Evolutionary conservation across 352 stramenopile genomes (phyloP), one percentile per base, ranked within the genome.

Genomic region (Globisporangium spiculum): DNA sequence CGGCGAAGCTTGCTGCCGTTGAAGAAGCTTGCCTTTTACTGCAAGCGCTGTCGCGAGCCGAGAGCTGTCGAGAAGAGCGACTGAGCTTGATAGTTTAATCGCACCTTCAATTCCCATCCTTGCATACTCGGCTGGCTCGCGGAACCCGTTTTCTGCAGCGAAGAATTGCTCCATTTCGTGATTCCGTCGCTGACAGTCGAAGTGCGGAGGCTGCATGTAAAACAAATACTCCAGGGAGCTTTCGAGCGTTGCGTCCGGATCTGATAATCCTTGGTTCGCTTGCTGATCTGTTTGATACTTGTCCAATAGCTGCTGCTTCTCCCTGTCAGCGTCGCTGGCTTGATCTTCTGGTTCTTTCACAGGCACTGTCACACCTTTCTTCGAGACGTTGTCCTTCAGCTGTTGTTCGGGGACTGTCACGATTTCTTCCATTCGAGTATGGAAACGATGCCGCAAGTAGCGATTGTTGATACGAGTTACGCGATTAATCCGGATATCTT

Each of bases 391-490:
- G 22, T 88, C 84, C 52, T 94, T 94, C 10, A 89, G 65, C 20
- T 88, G 72, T 20, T 77, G 74, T 24, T 89, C 81, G 3, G 83
- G 84, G 8, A 84, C 76, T 4, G 80, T 74, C 0, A 90, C 66
- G 27, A 94, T 76, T 57, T 94, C 86, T 63, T 94, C 86, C 79
- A 97, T 90, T 34, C 84, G 74, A 27, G 83, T 41, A 26, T 97
- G 84, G 53, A 98, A 97, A 26, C 91, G 88, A 72, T 96, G 92
- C 10, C 90, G 81, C 41, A 98, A 73, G 62, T 82, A 94, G 12
- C 90, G 78, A 65, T 98, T 98, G 65, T 95, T 94, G 41, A 98
- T 93, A 16, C 90, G 83, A 3, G 90, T 95, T 7, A 97, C 88
- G 3, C 91, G 81, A 2, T 80, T 88, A 14, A 98, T 89, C 59